Conservation (phyloP, 495 filamentous ascomycete genomes). For the Penicillium pancosmium region DNA sequence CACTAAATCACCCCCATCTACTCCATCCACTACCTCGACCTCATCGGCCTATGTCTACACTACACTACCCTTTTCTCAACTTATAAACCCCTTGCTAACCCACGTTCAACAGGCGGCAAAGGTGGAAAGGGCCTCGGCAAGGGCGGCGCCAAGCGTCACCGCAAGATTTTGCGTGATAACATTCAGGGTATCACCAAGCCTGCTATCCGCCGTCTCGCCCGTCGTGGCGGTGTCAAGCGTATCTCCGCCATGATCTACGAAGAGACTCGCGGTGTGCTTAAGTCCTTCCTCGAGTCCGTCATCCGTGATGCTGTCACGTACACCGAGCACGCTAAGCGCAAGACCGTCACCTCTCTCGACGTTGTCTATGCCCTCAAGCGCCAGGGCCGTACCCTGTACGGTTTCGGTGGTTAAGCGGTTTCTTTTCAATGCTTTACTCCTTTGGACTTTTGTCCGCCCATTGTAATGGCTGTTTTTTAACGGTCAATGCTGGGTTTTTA, state of each 20-base stretch:
- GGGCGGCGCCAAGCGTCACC: slow-evolving; percentile 97
- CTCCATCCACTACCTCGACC: background rate
- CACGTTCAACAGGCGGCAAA: slow-evolving; percentile 71
- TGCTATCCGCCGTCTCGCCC: slow-evolving; percentile 68
- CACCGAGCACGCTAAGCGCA: slow-evolving; percentile 96
- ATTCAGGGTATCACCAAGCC: slow-evolving; percentile 86
- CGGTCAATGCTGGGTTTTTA: slow-evolving; percentile 16
- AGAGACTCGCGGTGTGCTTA: slow-evolving; percentile 68
- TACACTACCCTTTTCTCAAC: background rate
- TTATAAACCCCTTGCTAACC: slow-evolving; percentile 25
- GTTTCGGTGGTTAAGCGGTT: slow-evolving; percentile 88
- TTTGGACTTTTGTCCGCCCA: slow-evolving; percentile 2
- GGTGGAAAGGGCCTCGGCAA: slow-evolving; percentile 86
- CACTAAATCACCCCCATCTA: background rate
- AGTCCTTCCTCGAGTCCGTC: slow-evolving; percentile 67
- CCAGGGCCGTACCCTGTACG: slow-evolving; percentile 94
- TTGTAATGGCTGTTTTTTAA: background rate
- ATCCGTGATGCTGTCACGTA: slow-evolving; percentile 97
- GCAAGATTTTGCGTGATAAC: slow-evolving; percentile 99
- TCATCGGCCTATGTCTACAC: background rate
- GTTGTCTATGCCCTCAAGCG: slow-evolving; percentile 96
- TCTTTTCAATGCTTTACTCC: background rate
- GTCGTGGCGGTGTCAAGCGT: slow-evolving; percentile 67
- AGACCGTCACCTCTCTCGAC: slow-evolving; percentile 94
- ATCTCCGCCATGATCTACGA: slow-evolving; percentile 72